These are phyloP conservation scores for Clitocybe nebularis DNA, from an alignment of 1,284 basidiomycete species.

Conservation along the genomic window DNA sequence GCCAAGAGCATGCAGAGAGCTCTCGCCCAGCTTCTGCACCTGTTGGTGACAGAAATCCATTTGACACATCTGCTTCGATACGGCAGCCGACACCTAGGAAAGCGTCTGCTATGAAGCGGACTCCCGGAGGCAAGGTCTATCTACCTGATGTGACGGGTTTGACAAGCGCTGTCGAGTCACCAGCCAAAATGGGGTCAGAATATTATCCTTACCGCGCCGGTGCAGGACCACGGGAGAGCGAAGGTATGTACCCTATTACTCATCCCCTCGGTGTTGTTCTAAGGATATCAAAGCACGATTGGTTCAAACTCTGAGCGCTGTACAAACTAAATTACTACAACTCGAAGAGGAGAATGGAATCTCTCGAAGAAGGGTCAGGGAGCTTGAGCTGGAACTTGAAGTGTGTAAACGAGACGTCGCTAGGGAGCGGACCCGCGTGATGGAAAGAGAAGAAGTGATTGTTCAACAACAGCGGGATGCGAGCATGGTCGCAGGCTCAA, in stretches of 20 bases:
- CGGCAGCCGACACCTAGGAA: constrained; percentile 20
- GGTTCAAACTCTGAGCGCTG: constrained; percentile 52
- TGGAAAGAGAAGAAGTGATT: constrained; percentile 48
- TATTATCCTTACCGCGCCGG: constrained; percentile 47
- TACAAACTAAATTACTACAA: constrained; percentile 62
- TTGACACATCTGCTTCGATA: constrained; percentile 15
- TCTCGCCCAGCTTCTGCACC: constrained; percentile 10
- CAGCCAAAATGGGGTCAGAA: constrained; percentile 48
- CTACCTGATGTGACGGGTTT: constrained; percentile 78
- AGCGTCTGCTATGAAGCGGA: constrained; percentile 16
- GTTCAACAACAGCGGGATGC: constrained; percentile 31
- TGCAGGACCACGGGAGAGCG: constrained; percentile 47
- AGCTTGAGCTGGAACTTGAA: constrained; percentile 80
- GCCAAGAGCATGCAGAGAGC: constrained; percentile 5
- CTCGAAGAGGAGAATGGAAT: constrained; percentile 80
- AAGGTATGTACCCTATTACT: constrained; percentile 41
- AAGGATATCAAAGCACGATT: constrained; percentile 53
- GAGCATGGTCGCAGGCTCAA: constrained; percentile 30
- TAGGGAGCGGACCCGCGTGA: constrained; percentile 57
- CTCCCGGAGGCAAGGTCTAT: constrained; percentile 36
- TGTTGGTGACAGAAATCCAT: constrained; percentile 24
- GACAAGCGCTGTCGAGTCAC: constrained; percentile 70
- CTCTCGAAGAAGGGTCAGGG: constrained; percentile 71
- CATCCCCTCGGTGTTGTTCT: too few species aligned
- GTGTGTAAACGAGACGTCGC: constrained; percentile 70